Percentiles rank a stretch among this genome's conserved stretches.
These are phyloP conservation scores for Mucor velutinosus DNA, from an alignment of 371 early-diverging fungal species.

Conservation along the genomic window DNA sequence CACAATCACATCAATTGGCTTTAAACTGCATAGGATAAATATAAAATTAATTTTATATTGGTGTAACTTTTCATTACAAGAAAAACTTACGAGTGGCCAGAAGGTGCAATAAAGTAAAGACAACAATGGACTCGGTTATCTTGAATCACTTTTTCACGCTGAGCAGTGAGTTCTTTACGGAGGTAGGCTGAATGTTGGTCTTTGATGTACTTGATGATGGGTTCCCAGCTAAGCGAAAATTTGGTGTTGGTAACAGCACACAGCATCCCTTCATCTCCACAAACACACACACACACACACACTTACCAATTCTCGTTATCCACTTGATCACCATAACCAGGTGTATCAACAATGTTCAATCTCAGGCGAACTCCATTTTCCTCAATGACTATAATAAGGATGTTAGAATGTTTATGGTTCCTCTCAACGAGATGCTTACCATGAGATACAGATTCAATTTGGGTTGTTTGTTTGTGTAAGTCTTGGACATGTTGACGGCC, in stretches of 20 bases:
- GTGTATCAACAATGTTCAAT: slow-evolving; percentile 85
- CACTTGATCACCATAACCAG: slow-evolving; percentile 82
- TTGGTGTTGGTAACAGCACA: too few species aligned
- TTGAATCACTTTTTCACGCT: slow-evolving; percentile 82
- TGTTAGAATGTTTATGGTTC: not conserved
- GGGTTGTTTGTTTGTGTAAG: slow-evolving; percentile 80
- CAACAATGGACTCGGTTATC: slow-evolving; percentile 85
- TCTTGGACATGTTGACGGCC: slow-evolving; percentile 76
- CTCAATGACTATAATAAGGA: slow-evolving; percentile 60
- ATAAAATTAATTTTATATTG: slow-evolving; percentile 12
- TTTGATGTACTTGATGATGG: slow-evolving; percentile 89
- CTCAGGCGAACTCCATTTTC: slow-evolving; percentile 85
- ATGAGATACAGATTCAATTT: slow-evolving; percentile 84
- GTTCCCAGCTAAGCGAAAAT: slow-evolving; percentile 71
- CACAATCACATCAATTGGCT: slow-evolving; percentile 80
- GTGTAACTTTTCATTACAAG: not conserved
- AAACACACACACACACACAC: not conserved
- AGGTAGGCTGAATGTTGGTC: slow-evolving; percentile 91
- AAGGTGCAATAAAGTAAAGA: slow-evolving; percentile 76
- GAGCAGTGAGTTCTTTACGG: slow-evolving; percentile 85
- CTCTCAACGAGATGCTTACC: slow-evolving; percentile 37
- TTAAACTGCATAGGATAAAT: slow-evolving; percentile 48
- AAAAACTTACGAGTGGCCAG: slow-evolving; percentile 66
- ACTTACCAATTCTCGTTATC: slow-evolving; percentile 86
- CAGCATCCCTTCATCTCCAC: too few species aligned